Evolutionary conservation across 2,329 filamentous ascomycete species (phyloP).

Genomic region (Colletotrichum tropicale): DNA sequence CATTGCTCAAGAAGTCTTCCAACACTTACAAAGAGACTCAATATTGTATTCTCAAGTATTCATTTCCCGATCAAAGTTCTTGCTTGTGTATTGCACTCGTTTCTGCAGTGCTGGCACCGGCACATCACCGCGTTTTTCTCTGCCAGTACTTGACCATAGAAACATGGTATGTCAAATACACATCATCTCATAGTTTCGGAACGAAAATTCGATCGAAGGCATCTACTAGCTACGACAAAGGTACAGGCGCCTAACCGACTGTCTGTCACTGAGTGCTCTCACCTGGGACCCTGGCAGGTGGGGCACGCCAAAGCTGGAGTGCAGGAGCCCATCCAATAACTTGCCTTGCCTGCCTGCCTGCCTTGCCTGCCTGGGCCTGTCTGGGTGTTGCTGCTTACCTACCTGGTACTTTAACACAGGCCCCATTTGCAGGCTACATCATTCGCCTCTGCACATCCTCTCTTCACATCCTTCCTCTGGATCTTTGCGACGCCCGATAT

Average conservation of each 20-base stretch:
- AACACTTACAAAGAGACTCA: background rate
- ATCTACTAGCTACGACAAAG: background rate
- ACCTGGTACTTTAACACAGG: background rate
- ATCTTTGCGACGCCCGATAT: background rate
- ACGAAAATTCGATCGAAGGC: background rate
- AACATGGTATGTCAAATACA: background rate
- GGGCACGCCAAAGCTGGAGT: background rate
- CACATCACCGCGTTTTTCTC: background rate
- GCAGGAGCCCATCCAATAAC: background rate
- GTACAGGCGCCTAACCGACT: background rate
- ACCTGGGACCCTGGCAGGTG: background rate
- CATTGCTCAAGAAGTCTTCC: background rate
- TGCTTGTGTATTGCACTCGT: background rate
- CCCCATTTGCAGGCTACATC: conserved; percentile 4
- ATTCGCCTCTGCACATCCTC: background rate
- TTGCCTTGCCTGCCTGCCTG: background rate
- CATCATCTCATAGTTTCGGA: background rate
- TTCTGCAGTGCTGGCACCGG: background rate
- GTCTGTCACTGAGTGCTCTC: background rate
- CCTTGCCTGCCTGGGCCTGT: background rate
- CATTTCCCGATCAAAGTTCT: background rate
- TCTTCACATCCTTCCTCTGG: background rate
- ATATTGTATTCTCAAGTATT: background rate
- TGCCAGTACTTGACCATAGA: background rate
- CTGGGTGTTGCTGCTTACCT: background rate